These are phyloP conservation scores for Ophiosphaerella narmari DNA, from an alignment of 2,329 filamentous ascomycete species.

Conservation along the genomic window DNA sequence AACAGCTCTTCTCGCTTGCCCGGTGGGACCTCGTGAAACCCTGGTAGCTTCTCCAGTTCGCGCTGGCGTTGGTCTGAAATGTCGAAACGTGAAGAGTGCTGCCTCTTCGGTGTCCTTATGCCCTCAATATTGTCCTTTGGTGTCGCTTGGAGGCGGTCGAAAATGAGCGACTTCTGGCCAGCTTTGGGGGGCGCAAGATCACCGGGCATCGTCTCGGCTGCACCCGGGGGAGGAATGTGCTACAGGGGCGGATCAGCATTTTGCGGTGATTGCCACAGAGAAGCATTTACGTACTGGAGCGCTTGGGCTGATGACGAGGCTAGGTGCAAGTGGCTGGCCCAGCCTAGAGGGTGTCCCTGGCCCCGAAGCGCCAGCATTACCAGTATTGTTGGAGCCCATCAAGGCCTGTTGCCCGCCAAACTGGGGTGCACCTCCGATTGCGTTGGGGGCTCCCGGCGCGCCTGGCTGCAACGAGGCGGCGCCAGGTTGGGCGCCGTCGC, in stretches of 20 bases:
- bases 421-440: constrained; percentile 35
- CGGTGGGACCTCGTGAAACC: constrained; percentile 96
- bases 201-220: constrained; percentile 96
- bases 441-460: constrained; percentile 36
- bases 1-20: constrained; percentile 95
- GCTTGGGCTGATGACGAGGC: constrained; percentile 93
- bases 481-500: constrained; percentile 34
- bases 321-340: constrained; percentile 71
- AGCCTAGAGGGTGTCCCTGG: constrained; percentile 66
- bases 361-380: constrained; percentile 54
- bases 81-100: constrained; percentile 97
- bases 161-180: constrained; percentile 85
- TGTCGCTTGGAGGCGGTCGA: constrained; percentile 86
- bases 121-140: constrained; percentile 97
- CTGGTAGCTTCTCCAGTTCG: constrained; percentile 94
- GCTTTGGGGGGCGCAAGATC: constrained; percentile 94
- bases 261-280: not conserved
- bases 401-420: constrained; percentile 39
- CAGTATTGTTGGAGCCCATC: constrained; percentile 37
- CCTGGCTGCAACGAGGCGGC: constrained; percentile 37
- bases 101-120: constrained; percentile 90
- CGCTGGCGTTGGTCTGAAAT: constrained; percentile 88
- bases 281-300: constrained; percentile 60
- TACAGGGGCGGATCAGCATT: constrained; percentile 43
- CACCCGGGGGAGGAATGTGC: constrained; percentile 91